Base-by-base conservation (phyloP, 305 asterid genomes). In the Andrographis paniculata region DNA sequence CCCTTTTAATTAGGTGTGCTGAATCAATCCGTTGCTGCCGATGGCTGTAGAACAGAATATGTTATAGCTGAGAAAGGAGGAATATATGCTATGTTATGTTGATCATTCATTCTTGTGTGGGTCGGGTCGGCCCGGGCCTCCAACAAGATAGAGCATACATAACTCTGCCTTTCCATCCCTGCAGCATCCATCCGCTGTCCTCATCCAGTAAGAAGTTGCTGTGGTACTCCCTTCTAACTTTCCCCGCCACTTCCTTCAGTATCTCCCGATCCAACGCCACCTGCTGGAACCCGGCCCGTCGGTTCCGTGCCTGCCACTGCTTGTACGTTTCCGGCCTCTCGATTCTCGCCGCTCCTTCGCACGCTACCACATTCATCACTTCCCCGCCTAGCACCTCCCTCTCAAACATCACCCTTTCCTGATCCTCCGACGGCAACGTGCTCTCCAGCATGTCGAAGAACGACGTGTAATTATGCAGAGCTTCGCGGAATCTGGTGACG, bases 51-150 rank as follows among this genome's bases (percentile, higher is more conserved):
- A 57, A 59, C 79, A 0, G 98, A 92, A 9, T 68, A 63, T 39
- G 95, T 80, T n/a, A 40, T 69, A 68, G 55, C 66, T 91, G 38
- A 82, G 71, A 70, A 86, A 78, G 75, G 77, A 86, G n/a, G n/a
- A n/a, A n/a, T n/a, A n/a, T n/a, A n/a, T n/a, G n/a, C n/a, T n/a
- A n/a, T n/a, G n/a, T n/a, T n/a, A n/a, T n/a, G n/a, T n/a, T n/a
- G n/a, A n/a, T n/a, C 88, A 82, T 59, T 95, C 95, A 5, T 94
- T 96, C 1, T 59, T 86, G 82, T 95, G 89, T 21, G 98, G 98
- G 11, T 65, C 86, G 0, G 89, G 96, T 8, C 4, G 30, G 30
- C 6, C 6, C 44, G 55, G 82, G 79, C 61, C 55, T 62, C 93
- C 96, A 82, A 59, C 81, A 77, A 0, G 93, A 75, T 28, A 77